These are phyloP conservation scores for Suillus decipiens DNA, from an alignment of 768 basidiomycete genomes.

Conservation along the genomic window DNA sequence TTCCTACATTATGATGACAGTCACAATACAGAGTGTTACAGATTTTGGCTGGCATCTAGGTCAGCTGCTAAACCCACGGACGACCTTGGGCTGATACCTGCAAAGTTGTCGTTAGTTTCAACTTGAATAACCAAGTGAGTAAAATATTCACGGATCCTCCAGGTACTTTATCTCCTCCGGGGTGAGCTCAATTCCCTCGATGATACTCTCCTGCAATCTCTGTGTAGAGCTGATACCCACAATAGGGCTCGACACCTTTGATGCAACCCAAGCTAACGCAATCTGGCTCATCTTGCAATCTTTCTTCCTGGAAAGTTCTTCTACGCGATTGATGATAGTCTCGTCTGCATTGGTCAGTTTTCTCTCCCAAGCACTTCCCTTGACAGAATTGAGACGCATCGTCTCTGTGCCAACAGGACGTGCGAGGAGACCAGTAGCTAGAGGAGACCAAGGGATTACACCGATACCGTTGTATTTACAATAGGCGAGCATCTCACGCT, in stretches of 20 bases:
- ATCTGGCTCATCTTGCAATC: constrained; percentile 46
- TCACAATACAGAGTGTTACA: background rate
- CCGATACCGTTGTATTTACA: constrained; percentile 53
- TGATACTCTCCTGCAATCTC: constrained; percentile 32
- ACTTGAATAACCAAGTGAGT: background rate
- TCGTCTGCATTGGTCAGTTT: constrained; percentile 30
- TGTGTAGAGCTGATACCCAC: constrained; percentile 39
- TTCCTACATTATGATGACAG: too few relatives aligned
- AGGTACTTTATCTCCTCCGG: constrained; percentile 34
- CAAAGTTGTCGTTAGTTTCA: constrained; percentile 2
- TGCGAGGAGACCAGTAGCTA: constrained; percentile 41
- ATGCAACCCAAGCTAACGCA: constrained; percentile 42
- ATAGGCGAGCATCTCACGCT: constrained; percentile 46
- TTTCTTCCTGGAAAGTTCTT: constrained; percentile 42
- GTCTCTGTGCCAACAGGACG: constrained; percentile 36
- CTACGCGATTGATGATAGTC: constrained; percentile 40
- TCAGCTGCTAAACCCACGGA: constrained; percentile 14
- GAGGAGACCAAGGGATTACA: constrained; percentile 52
- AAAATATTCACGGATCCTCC: constrained; percentile 27
- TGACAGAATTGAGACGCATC: constrained; percentile 13
- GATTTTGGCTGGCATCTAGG: background rate
- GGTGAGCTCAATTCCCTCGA: constrained; percentile 25
- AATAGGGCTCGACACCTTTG: constrained; percentile 47
- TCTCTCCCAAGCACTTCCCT: constrained; percentile 27
- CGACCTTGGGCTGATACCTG: constrained; percentile 22